Base-by-base conservation (phyloP, 2,329 filamentous ascomycete species). In the Grosmannia serpens region DNA sequence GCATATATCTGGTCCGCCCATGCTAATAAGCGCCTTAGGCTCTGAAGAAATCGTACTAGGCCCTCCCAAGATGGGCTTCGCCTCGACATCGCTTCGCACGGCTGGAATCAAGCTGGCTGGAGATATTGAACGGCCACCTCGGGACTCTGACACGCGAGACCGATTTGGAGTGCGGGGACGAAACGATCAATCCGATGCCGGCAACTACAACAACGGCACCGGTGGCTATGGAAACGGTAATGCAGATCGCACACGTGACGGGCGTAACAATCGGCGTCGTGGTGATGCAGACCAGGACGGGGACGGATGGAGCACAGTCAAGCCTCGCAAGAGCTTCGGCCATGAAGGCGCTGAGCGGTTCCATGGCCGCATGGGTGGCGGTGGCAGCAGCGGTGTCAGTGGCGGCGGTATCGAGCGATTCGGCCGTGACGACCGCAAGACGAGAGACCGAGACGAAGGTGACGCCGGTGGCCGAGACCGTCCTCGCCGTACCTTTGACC, bases 21-120 rank as follows among this genome's bases (percentile, higher is more conserved):
- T 38, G 35, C 52, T 53, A 41, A 53, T 9, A 2, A 11, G 10
- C 27, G 27, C 7, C 31, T 1, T n/a, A 87, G 84, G 82, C 69
- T 75, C 82, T 66, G 91, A 95, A 66, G 90, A 95, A 63, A 87
- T 95, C 59, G 81, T 94, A 60, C 86, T 96, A 59, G 91, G 89
- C 17, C 91, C 91, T 24, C 89, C 91, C 1, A 88, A 89, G 70
- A 89, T 84, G 53, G 83, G 84, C 51, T 96, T 96, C 71, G 83
- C 89, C 57, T 95, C 91, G 1, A 81, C 86, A 60, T 76, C 81
- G 35, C 71, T 77, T 56, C 78, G 82, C 61, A 69, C 67, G 47
- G 65, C 73, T 58, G 66, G 66, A 27, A 70, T 72, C 57, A 76
- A 78, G 44, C 17, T 54, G 60, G 72, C 73, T 17, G 72, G 77